Percentiles rank a stretch among this genome's conserved stretches.
These are phyloP conservation scores for Trichoderma brevicompactum DNA, from an alignment of 2,329 filamentous ascomycete genomes.

Conservation along the genomic window DNA sequence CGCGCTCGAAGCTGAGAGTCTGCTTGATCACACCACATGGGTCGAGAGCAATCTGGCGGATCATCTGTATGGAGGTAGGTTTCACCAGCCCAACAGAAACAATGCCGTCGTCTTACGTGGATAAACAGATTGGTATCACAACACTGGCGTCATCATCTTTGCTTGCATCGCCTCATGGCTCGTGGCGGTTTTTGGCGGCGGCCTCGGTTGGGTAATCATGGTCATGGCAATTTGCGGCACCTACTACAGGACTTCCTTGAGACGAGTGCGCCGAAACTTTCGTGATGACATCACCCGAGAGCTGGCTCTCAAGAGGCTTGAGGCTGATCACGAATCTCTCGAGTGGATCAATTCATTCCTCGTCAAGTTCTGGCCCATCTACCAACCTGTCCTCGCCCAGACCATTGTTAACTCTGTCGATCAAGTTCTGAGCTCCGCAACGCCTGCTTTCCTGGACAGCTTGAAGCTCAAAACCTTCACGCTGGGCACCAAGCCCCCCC, in stretches of 20 bases:
- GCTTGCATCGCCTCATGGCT: conserved; percentile 91
- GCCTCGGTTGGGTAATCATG: conserved; percentile 89
- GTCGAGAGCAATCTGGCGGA: conserved; percentile 84
- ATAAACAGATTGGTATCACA: conserved; percentile 92
- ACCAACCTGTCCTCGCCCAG: conserved; percentile 88
- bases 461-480: conserved; percentile 92
- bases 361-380: conserved; percentile 99
- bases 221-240: conserved; percentile 91
- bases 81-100: background rate
- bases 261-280: conserved; percentile 92
- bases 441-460: conserved; percentile 90
- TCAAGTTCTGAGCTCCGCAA: conserved; percentile 90
- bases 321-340: conserved; percentile 87
- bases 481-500: conserved; percentile 90
- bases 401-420: conserved; percentile 94
- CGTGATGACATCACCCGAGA: conserved; percentile 91
- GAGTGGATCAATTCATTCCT: conserved; percentile 99
- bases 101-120: background rate
- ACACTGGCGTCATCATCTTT: conserved; percentile 90
- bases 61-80: conserved; percentile 82
- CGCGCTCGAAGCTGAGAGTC: conserved; percentile 62
- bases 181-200: conserved; percentile 84
- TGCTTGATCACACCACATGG: conserved; percentile 87
- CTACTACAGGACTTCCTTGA: conserved; percentile 94
- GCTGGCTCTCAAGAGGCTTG: conserved; percentile 81